Evolutionary conservation across 805 yeast genomes (phyloP), one percentile per base, ranked within the genome.

Genomic region (Kodamaea sagamina): DNA sequence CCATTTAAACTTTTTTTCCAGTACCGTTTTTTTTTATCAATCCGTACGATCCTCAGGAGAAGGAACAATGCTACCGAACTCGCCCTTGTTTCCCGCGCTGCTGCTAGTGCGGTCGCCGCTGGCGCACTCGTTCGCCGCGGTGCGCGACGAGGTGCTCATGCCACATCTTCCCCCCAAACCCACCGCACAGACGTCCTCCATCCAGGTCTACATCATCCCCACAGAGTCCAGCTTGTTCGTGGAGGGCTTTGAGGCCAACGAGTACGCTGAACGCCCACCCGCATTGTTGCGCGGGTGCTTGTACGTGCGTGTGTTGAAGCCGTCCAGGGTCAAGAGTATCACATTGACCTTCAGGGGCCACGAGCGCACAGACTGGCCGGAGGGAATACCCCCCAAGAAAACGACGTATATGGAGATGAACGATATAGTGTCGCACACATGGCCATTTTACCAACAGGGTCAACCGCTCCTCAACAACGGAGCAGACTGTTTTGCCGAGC

Each of bases 291-390:
- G 98, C 42, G 98, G 98, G 1, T 79, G 89, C 21, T 65, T 90
- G 13, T 77, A 83, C 37, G 47, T 90, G 2, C 72, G 90, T 38
- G 76, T 90, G 4, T 54, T 81, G 36, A 89, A 88, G 54, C 83
- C 92, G 0, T 72, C 83, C 21, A 86, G 82, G 58, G 68, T 90
- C 47, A 87, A 85, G 61, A 59, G 77, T 13, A 78, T 90, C 9
- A 59, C 67, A 4, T 68, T 90, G 37, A 68, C 72, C 1, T 80
- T 90, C 52, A 73, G 74, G 41, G 97, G 97, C 1, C 58, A 62
- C 1, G 77, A 86, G 27, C 74, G 86, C 50, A 90, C 97, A 0
- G 96, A 90, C 47, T 90, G 97, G 97, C 97, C 97, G 2, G 97
- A 93, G 57, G 99, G 99, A 2, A 90, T 92, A 13, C 98, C 98